Evolutionary conservation across 1,139 yeast species (phyloP).

Genomic region (Kodamaea suecica): DNA sequence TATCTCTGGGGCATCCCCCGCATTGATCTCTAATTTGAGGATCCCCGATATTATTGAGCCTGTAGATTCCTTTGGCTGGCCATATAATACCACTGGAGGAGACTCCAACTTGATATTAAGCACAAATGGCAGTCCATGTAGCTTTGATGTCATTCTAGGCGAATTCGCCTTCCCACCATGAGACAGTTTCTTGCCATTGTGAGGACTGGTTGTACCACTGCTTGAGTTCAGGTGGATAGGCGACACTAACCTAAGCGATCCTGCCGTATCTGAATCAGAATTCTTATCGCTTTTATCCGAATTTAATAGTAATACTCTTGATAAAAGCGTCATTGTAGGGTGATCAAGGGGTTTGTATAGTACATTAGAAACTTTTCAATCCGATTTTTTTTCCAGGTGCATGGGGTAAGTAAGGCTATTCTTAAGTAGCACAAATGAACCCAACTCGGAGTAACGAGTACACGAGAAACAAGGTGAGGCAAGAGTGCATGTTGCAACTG

Average conservation of each 20-base stretch:
- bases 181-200: no score
- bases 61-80: conserved; percentile 70
- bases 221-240: conserved; percentile 1
- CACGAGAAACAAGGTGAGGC: no score
- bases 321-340: conserved; percentile 1
- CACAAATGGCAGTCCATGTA: no score
- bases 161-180: conserved; percentile 6
- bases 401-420: no score
- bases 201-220: conserved; percentile 2
- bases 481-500: no score
- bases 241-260: background rate
- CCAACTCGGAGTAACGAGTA: no score
- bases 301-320: background rate
- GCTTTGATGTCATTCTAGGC: no score
- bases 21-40: conserved; percentile 29
- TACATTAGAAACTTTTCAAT: no score
- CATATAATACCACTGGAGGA: conserved; percentile 87
- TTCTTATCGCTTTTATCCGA: background rate
- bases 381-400: no score
- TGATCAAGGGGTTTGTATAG: no score
- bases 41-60: conserved; percentile 87
- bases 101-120: conserved; percentile 72
- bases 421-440: no score
- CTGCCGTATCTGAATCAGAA: conserved; percentile 1
- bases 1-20: conserved; percentile 17